Evolutionary conservation across 2,329 filamentous ascomycete genomes (phyloP), one percentile per base, ranked within the genome.

Genomic region (Sclerotinia nivalis): DNA sequence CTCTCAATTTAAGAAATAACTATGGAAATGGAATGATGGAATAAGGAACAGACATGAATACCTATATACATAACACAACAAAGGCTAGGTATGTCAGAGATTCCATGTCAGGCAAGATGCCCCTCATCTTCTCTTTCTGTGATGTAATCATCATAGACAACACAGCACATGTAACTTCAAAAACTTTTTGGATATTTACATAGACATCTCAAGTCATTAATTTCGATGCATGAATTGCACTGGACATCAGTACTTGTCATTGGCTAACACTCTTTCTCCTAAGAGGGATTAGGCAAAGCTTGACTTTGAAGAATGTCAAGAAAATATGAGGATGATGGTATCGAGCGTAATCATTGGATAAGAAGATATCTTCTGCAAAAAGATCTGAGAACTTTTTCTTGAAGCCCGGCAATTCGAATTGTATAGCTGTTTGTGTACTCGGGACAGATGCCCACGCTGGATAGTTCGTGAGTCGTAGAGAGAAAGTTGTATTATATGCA

Each of bases 101-200:
- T n/a, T 25, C 6, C 25, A 50, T 37, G 25, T 15, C 52, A 12
- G 28, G 12, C 43, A 25, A 34, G 22, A 59, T 40, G 25, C 55
- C n/a, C 49, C 31, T 37, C 43, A n/a, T 1, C 15, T 49, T 61
- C 22, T 61, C 64, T 28, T 60, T 43, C 20, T n/a, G 22, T 37
- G 31, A 49, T 68, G 43, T 54, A 45, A 61, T 43, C 15, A 34
- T 18, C 3, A 31, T 22, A 20, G n/a, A 37, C 25, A 50, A n/a
- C 43, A 68, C 43, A 49, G 50, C 22, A 67, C 37, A 67, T n/a
- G 31, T 25, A 31, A 15, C 55, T 31, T 61, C 55, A 52, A 43
- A 22, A 43, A 52, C 15, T 18, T 43, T 28, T 60, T 22, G 5
- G n/a, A 43, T 67, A 18, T 20, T 56, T 58, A 9, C 13, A 59